Evolutionary conservation across 2,329 filamentous ascomycete species (phyloP), one percentile per base, ranked within the genome.

Genomic region (Alternaria brassicae): DNA sequence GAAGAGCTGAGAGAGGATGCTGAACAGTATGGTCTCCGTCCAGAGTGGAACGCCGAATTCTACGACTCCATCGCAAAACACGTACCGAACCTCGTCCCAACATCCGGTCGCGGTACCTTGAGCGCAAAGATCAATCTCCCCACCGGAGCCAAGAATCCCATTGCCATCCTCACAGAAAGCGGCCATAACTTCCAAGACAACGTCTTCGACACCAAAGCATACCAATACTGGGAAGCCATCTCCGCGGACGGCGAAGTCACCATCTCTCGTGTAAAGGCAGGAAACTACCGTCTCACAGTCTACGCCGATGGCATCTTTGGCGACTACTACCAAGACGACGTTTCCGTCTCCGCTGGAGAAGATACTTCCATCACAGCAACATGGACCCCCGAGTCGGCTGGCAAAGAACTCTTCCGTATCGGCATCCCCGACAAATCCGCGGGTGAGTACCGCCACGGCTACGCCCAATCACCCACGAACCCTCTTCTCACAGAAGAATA

Each of bases 271-370:
- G 82, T 89, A 36, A 85, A 83, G 62, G 82, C 81, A 3, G 87
- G 86, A 6, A 85, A 79, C 1, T 90, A 89, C 73, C 81, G 87
- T 2, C 75, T 90, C 7, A 89, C 87, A 1, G 76, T 89, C 28
- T 89, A 88, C 64, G 88, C 86, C 0, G 83, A 86, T 10, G 84
- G 83, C 0, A 80, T 89, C 39, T 89, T 89, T 58, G 87, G 87
- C 1, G 81, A 88, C 63, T 88, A 82, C 65, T 75, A 80, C 1
- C 81, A 85, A 60, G 87, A 89, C 56, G 77, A 80, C 37, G 67
- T 85, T 10, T 73, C 76, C 2, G 72, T 88, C 6, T 71, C 70
- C 5, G 77, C 82, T 0, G 81, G 81, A 2, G 42, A 53, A 28
- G 59, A 52, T 3, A 70, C 79, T 27, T 74, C 72, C 7, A 76